Evolutionary conservation across 2,329 filamentous ascomycete species (phyloP).

Genomic region (Hypomyces rosellus): DNA sequence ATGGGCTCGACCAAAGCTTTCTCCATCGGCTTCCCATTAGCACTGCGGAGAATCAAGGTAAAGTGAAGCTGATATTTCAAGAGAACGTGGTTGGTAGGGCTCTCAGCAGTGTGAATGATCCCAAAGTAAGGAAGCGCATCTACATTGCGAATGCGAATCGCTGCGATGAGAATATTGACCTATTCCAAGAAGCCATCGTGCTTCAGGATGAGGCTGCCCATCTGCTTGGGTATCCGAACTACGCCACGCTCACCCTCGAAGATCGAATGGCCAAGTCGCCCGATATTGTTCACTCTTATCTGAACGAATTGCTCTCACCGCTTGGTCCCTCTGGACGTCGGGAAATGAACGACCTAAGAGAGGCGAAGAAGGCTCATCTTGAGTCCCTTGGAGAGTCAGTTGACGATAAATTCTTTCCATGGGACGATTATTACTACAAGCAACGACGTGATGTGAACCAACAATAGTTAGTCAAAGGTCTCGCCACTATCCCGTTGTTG

Average conservation of each 20-base stretch:
- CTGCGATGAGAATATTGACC: background rate
- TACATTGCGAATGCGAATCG: background rate
- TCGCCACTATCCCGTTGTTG: conserved; percentile 46
- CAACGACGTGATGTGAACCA: background rate
- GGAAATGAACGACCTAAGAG: background rate
- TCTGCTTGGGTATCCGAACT: background rate
- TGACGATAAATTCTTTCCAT: background rate
- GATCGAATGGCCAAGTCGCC: conserved; percentile 1
- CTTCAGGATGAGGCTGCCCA: background rate
- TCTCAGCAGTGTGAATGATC: background rate
- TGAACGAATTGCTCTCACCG: background rate
- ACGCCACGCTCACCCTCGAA: background rate
- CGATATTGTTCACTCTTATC: background rate
- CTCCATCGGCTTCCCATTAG: background rate
- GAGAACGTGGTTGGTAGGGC: background rate
- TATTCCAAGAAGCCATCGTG: background rate
- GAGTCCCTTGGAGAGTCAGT: background rate
- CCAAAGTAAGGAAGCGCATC: background rate
- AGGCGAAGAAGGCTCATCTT: background rate
- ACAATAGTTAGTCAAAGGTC: conserved; percentile 13
- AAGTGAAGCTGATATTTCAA: background rate
- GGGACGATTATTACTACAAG: conserved; percentile 1
- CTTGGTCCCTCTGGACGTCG: background rate
- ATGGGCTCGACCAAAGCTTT: background rate
- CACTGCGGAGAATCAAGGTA: background rate